Evolutionary conservation across 31 red algal genomes (phyloP).

Genomic region (Endocladia muricata): DNA sequence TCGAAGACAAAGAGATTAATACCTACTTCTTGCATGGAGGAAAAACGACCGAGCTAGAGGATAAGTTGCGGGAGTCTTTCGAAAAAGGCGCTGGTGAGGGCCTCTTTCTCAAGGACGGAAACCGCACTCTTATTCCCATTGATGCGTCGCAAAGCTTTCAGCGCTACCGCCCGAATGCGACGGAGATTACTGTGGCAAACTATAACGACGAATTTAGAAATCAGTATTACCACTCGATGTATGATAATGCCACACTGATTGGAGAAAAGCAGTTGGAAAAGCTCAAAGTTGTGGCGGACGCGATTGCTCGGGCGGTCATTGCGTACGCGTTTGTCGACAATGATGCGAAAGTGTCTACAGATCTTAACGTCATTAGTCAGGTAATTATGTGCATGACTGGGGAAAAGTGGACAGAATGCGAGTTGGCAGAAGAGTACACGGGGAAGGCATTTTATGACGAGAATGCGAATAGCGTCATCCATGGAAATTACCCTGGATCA

Average conservation of each 20-base stretch:
- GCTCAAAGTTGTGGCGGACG: conserved; percentile 24
- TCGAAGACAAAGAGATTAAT: neutral
- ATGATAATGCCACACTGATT: conserved; percentile 32
- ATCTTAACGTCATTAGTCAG: conserved; percentile 22
- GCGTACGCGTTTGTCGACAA: conserved; percentile 18
- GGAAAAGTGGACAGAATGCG: conserved; percentile 32
- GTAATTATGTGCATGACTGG: conserved; percentile 64
- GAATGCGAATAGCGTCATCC: conserved; percentile 1
- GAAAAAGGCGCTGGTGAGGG: neutral
- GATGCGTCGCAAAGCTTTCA: conserved; percentile 72
- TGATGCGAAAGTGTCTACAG: neutral
- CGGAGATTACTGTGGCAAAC: conserved; percentile 34
- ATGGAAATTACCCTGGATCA: conserved; percentile 68
- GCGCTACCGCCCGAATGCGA: conserved; percentile 3
- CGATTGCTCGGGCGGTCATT: conserved; percentile 41
- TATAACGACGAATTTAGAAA: conserved; percentile 44
- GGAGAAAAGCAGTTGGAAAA: neutral
- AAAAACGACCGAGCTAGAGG: neutral
- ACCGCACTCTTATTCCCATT: conserved; percentile 19
- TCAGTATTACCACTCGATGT: conserved; percentile 62
- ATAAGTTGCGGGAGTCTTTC: neutral
- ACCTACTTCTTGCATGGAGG: conserved; percentile 13
- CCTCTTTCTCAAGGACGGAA: neutral
- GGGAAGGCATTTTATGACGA: neutral
- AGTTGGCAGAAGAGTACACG: conserved; percentile 41